Base-by-base conservation (phyloP, 306 rosid genomes). In the Begonia masoniana region DNA sequence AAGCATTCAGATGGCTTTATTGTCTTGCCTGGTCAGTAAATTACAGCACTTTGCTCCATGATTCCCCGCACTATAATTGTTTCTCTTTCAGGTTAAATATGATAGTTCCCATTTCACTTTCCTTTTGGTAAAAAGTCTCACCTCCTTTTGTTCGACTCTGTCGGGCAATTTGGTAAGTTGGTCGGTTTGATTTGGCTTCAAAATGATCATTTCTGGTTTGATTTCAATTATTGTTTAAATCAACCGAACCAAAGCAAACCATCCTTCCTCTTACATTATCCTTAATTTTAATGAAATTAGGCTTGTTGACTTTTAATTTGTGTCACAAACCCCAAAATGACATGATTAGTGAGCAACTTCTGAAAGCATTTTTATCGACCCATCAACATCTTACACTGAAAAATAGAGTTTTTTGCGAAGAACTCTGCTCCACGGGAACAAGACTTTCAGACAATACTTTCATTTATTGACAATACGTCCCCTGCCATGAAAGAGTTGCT, bases 1-100 rank as follows among this genome's bases (percentile, higher is more conserved):
- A 79, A 51, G 74, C 94, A 80, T 17, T 91, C 99, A 49, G 99
- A 91, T 75, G 99, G 96, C 58, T 91, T 91, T 63, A 91, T 91
- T 76, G 99, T 96, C 72, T 79, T 86, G 59, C 96, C 99, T 1
- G 99, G 99, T 91, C 69, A 6, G 88, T 83, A 13, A 45, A 64
- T 47, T n/a, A n/a, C n/a, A 19, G 41, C 1, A 15, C 41, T 12
- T 0, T 46, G 16, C 41, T 15, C 19, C 56, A 16, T 11, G 15
- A 5, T 9, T 51, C 51, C 23, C 17, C n/a, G 13, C 57, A 51
- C 41, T 42, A 7, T 39, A 21, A 52, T 21, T n/a, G n/a, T n/a
- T n/a, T n/a, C n/a, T n/a, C n/a, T n/a, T n/a, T n/a, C n/a, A n/a
- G n/a, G n/a, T n/a, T n/a, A n/a, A n/a, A n/a, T n/a, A n/a, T n/a